Evolutionary conservation across 306 rosid species (phyloP).

Genomic region (Psophocarpus tetragonolobus): DNA sequence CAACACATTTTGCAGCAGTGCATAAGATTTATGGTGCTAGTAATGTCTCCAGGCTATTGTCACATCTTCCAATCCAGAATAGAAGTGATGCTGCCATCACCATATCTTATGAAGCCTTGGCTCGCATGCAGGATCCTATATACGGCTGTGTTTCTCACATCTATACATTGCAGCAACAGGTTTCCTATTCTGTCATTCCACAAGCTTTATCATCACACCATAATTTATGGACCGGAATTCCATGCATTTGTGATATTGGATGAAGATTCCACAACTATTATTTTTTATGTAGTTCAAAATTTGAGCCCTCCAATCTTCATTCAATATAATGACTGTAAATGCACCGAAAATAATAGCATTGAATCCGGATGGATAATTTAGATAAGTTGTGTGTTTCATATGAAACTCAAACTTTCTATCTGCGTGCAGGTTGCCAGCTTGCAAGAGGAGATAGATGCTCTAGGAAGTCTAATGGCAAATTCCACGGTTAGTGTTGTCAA

Average conservation of each 20-base stretch:
- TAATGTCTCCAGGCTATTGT: constrained; percentile 69
- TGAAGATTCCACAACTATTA: background rate
- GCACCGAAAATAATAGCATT: background rate
- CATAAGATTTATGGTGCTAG: constrained; percentile 91
- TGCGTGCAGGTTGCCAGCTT: constrained; percentile 67
- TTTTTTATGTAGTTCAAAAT: background rate
- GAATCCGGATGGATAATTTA: background rate
- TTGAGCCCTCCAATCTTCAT: background rate
- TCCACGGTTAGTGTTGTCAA: constrained; percentile 23
- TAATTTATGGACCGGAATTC: background rate
- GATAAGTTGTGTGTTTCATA: background rate
- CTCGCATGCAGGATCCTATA: constrained; percentile 77
- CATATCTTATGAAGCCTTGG: constrained; percentile 77
- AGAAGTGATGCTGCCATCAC: constrained; percentile 78
- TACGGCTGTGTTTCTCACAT: constrained; percentile 87
- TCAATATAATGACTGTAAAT: background rate
- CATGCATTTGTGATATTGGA: background rate
- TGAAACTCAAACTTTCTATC: background rate
- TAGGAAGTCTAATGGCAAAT: constrained; percentile 58
- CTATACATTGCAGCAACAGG: constrained; percentile 84
- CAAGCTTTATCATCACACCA: background rate
- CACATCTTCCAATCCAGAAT: constrained; percentile 63
- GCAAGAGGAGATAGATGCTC: constrained; percentile 83
- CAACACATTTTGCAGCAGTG: constrained; percentile 78
- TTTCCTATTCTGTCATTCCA: constrained; percentile 3